Conservation (phyloP, 2,329 filamentous ascomycete species). For the Ascochyta lentis region DNA sequence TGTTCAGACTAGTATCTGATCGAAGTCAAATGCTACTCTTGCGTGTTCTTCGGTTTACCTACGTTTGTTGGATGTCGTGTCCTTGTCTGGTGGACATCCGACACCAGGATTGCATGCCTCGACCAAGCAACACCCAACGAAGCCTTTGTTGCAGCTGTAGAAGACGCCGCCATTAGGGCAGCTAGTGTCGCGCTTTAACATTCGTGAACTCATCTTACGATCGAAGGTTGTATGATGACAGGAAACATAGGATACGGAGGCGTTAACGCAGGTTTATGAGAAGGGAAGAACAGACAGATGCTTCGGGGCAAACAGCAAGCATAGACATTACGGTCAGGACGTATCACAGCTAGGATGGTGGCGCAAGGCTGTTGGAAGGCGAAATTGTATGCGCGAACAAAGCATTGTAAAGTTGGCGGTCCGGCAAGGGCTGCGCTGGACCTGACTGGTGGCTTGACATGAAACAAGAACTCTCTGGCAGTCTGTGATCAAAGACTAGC, state of each 20-base stretch:
- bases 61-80: slow-evolving; percentile 27
- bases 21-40: not conserved
- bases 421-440: slow-evolving; percentile 15
- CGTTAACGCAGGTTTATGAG: not conserved
- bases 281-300: not conserved
- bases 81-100: slow-evolving; percentile 31
- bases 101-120: slow-evolving; percentile 29
- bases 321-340: not conserved
- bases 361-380: slow-evolving; percentile 16
- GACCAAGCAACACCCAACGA: slow-evolving; percentile 34
- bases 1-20: not conserved
- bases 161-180: slow-evolving; percentile 29
- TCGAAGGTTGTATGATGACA: not conserved
- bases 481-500: not conserved
- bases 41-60: slow-evolving; percentile 6
- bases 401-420: slow-evolving; percentile 4
- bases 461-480: slow-evolving; percentile 12
- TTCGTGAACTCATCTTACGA: slow-evolving; percentile 20
- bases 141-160: slow-evolving; percentile 30
- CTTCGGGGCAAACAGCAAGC: not conserved
- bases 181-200: slow-evolving; percentile 11
- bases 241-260: too few relatives aligned
- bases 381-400: slow-evolving; percentile 23
- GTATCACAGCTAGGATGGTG: not conserved
- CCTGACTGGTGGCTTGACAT: slow-evolving; percentile 6